phyloP scores from a whole-genome alignment of 768 basidiomycete species.

The Chlorophyllum brunneum region DNA sequence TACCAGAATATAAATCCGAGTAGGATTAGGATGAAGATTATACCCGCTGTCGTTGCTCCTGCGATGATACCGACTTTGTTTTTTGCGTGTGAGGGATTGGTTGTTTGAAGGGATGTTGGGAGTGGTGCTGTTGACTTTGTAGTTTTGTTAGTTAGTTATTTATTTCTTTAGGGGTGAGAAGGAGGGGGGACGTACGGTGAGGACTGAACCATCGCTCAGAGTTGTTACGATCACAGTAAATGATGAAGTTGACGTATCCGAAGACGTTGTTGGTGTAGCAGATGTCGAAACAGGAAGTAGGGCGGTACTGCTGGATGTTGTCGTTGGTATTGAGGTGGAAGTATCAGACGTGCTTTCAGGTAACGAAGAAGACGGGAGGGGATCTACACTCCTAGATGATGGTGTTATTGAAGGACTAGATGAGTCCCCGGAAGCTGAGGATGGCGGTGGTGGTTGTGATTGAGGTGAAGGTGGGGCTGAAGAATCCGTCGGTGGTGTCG shows the following conservation, averaged over 20 bases:
- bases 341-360: neutral
- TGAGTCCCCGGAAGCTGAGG: neutral
- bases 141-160: no score
- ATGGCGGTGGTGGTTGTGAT: neutral
- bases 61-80: slow-evolving; percentile 16
- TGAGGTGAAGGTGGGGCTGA: no score
- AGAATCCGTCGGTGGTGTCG: no score
- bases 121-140: neutral
- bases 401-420: neutral
- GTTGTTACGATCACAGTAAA: slow-evolving; percentile 4
- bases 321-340: neutral
- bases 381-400: neutral
- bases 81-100: neutral
- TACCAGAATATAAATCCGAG: slow-evolving; percentile 12
- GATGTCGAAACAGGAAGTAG: neutral
- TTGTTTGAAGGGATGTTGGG: slow-evolving; percentile 8
- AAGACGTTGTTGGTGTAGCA: neutral
- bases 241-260: neutral
- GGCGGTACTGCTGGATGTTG: neutral
- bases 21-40: slow-evolving; percentile 9
- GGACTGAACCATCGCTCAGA: neutral
- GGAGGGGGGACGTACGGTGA: neutral
- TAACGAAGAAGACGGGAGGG: neutral
- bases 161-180: neutral
- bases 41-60: slow-evolving; percentile 11